These are phyloP conservation scores for Cryoendolithus antarcticus DNA, from an alignment of 2,329 filamentous ascomycete genomes.

Conservation along the genomic window DNA sequence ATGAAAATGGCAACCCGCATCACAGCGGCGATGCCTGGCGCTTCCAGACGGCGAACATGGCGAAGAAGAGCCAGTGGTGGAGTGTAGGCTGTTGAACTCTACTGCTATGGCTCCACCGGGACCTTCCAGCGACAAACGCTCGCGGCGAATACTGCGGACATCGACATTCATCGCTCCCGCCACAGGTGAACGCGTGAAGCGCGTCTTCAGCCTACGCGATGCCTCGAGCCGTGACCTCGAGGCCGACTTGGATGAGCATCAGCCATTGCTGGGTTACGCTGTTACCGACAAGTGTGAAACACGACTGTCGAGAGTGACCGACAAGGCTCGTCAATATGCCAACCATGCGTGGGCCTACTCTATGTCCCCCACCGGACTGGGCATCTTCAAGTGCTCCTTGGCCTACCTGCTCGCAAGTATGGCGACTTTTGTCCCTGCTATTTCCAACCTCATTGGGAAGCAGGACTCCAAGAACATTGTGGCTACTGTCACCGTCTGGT, in stretches of 20 bases:
- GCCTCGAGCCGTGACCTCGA: conserved; percentile 26
- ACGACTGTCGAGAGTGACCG: too few relatives aligned
- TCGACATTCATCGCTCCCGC: conserved; percentile 77
- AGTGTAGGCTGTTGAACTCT: too few relatives aligned
- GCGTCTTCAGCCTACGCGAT: conserved; percentile 62
- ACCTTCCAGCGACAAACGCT: not conserved
- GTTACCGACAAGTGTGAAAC: too few relatives aligned
- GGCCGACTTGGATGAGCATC: conserved; percentile 27
- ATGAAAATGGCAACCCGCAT: too few relatives aligned
- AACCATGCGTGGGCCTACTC: conserved; percentile 38
- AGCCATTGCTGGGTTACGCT: conserved; percentile 15
- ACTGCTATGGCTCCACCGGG: not conserved
- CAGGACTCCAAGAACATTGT: conserved; percentile 91
- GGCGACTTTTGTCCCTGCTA: conserved; percentile 65
- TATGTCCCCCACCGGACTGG: conserved; percentile 60
- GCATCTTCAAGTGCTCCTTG: conserved; percentile 79
- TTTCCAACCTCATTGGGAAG: conserved; percentile 63
- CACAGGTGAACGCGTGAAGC: conserved; percentile 73
- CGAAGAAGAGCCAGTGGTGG: too few relatives aligned
- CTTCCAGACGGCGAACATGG: too few relatives aligned
- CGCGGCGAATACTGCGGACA: conserved; percentile 46
- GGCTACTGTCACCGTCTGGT: conserved; percentile 87
- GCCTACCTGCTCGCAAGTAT: conserved; percentile 80
- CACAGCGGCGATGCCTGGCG: too few relatives aligned
- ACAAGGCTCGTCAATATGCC: conserved; percentile 6